Conservation (phyloP, 768 basidiomycete species). For the Suillus subaureus region DNA sequence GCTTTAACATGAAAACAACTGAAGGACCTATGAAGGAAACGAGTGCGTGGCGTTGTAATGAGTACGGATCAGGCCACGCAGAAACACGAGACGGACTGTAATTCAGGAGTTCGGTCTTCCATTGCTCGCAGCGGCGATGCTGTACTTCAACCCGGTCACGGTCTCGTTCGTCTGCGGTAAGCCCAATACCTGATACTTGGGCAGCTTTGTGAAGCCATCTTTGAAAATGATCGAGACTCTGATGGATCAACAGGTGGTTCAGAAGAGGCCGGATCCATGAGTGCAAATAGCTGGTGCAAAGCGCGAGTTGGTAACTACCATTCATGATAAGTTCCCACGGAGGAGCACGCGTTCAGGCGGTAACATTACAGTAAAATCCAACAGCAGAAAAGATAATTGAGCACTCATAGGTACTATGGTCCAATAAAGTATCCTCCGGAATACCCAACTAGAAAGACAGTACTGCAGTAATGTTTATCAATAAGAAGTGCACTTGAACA, state of each 20-base stretch:
- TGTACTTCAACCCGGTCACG: slow-evolving; percentile 37
- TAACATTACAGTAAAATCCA: background rate
- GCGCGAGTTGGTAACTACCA: background rate
- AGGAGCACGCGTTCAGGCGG: background rate
- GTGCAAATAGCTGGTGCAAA: slow-evolving; percentile 15
- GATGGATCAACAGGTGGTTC: slow-evolving; percentile 24
- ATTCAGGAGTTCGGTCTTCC: slow-evolving; percentile 67
- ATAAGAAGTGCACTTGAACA: background rate
- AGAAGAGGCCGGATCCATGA: slow-evolving; percentile 37
- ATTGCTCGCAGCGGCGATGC: slow-evolving; percentile 62
- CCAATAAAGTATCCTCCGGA: background rate
- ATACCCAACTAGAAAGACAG: background rate
- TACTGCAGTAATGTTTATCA: background rate
- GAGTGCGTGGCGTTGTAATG: slow-evolving; percentile 2
- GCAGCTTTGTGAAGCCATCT: slow-evolving; percentile 54
- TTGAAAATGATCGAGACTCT: slow-evolving; percentile 41
- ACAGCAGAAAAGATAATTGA: background rate
- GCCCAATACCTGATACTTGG: slow-evolving; percentile 52
- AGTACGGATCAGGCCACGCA: slow-evolving; percentile 15
- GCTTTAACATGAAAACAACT: slow-evolving; percentile 90
- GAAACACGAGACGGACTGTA: slow-evolving; percentile 54
- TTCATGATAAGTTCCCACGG: slow-evolving; percentile 3
- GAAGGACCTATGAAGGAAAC: slow-evolving; percentile 64
- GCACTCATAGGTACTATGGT: background rate
- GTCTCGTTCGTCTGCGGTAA: slow-evolving; percentile 45